Base-by-base conservation (phyloP, 2,329 filamentous ascomycete genomes). In the Kalmusia sp. region DNA sequence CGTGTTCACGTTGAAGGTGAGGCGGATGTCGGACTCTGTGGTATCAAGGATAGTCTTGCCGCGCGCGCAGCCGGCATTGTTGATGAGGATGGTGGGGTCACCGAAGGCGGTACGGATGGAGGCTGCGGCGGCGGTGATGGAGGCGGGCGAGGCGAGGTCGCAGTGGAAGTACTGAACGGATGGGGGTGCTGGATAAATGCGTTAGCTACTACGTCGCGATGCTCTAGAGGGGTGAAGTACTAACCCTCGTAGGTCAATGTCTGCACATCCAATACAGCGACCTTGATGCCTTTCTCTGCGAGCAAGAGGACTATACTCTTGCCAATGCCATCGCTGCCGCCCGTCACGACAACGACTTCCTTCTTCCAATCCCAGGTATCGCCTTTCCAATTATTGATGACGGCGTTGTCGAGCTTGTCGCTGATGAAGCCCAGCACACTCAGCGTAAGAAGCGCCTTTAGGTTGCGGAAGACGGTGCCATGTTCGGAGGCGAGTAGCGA, bases 271-370 rank as follows among this genome's bases (percentile, higher is more conserved):
- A 93, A 70, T 2, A 92, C 86, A 0, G 87, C 87, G 28, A 92
- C 87, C 59, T 84, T 89, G 61, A 90, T 79, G 1, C 83, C 84
- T 55, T 76, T 78, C 68, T 87, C 83, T 0, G 85, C 86, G n/a
- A 95, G 78, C 48, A 87, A 71, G 58, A 81, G 79, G 12, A 89
- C 88, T 3, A 91, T 80, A 31, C 82, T 76, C 17, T 82, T 84
- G 12, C 90, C 90, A 64, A 93, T 92, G 0, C 90, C 90, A 51
- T 85, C 84, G 35, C 87, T 86, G 6, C 90, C 90, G 6, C 91
- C 90, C 0, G 90, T 93, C 17, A 93, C 81, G 37, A 92, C 77
- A 2, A 90, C 86, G 45, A 92, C 80, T 75, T 92, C 89, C 46
- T 80, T 82, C 19, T 79, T 75, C 87, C 89, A 92, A 68, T 86